Conservation (phyloP, 257 asterid genomes). For the Phtheirospermum japonicum region DNA sequence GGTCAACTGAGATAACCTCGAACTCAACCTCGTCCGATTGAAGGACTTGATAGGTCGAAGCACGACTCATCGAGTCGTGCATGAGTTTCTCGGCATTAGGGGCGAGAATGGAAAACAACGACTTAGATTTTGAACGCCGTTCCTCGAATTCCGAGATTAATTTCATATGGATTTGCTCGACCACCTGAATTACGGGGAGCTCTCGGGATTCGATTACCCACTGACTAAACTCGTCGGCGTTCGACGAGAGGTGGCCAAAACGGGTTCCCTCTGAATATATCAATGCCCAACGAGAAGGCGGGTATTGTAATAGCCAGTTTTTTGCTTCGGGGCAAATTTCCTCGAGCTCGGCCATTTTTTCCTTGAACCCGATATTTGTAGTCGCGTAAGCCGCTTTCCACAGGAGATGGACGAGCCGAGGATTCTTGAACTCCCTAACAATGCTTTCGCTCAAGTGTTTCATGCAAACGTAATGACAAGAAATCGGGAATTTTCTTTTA, state of each 20-base stretch:
- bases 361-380: constrained; percentile 47
- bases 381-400: constrained; percentile 72
- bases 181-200: constrained; percentile 67
- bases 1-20: constrained; percentile 61
- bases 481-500: constrained; percentile 46
- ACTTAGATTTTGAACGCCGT: constrained; percentile 40
- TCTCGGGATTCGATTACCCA: constrained; percentile 73
- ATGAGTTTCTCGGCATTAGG: constrained; percentile 65
- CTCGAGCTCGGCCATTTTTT: constrained; percentile 54
- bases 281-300: constrained; percentile 62
- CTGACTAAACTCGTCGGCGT: constrained; percentile 49
- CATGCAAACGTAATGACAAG: constrained; percentile 59
- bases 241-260: constrained; percentile 65
- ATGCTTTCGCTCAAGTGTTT: constrained; percentile 66
- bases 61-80: constrained; percentile 43
- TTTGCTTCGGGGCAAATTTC: constrained; percentile 60
- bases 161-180: constrained; percentile 54
- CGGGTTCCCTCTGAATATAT: constrained; percentile 51
- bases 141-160: constrained; percentile 49
- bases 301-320: constrained; percentile 58
- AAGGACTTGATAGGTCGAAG: constrained; percentile 59
- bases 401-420: constrained; percentile 60
- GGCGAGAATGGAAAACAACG: constrained; percentile 59
- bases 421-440: constrained; percentile 61
- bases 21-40: constrained; percentile 73